phyloP scores from a whole-genome alignment of 2,329 filamentous ascomycete genomes.

The Teratosphaeria viscida region DNA sequence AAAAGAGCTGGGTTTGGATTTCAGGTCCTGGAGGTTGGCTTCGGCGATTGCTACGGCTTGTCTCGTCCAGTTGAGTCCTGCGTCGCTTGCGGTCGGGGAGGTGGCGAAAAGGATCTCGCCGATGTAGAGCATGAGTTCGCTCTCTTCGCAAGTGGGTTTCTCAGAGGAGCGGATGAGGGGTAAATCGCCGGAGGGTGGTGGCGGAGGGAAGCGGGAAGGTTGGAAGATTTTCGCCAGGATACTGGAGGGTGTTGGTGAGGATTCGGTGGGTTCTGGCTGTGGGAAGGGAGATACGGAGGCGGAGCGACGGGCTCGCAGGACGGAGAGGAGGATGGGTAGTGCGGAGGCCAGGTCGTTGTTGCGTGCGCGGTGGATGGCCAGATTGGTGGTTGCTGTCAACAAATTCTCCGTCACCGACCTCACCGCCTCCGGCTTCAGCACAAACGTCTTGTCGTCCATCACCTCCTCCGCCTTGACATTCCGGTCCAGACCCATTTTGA shows the following conservation, averaged over 20 bases:
- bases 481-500: constrained; percentile 43
- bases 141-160: constrained; percentile 61
- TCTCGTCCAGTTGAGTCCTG: constrained; percentile 79
- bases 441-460: constrained; percentile 52
- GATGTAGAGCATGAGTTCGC: constrained; percentile 77
- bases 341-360: constrained; percentile 56
- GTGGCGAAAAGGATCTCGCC: constrained; percentile 82
- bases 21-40: constrained; percentile 36
- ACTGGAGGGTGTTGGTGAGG: constrained; percentile 11
- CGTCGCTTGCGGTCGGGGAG: constrained; percentile 43
- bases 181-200: constrained; percentile 59
- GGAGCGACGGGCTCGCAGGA: constrained; percentile 64
- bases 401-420: constrained; percentile 59
- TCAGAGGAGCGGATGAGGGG: constrained; percentile 53
- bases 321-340: constrained; percentile 73
- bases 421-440: constrained; percentile 37
- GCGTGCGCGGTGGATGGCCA: constrained; percentile 68
- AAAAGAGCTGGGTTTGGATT: constrained; percentile 4
- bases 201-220: constrained; percentile 50
- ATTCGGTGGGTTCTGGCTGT: constrained; percentile 12
- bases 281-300: constrained; percentile 37
- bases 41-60: constrained; percentile 73
- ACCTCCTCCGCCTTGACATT: constrained; percentile 25
- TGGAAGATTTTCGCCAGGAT: constrained; percentile 16
- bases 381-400: constrained; percentile 61